Evolutionary conservation across 2,329 filamentous ascomycete species (phyloP).

Genomic region (Bipolaris bicolor): DNA sequence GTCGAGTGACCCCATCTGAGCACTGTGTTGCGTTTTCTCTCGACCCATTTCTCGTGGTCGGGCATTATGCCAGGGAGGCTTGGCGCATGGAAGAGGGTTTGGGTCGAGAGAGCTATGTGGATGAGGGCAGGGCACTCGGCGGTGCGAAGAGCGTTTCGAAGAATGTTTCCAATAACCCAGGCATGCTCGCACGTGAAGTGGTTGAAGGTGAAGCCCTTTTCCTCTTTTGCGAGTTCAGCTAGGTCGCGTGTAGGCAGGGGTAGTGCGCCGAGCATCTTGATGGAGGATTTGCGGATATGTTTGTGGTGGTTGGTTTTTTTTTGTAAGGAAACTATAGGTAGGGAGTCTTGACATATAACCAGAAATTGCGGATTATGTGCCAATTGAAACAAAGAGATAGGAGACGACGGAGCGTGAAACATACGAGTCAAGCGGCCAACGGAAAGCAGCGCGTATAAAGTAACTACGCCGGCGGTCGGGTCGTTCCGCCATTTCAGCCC

Average conservation of each 20-base stretch:
- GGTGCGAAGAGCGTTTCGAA: conserved; percentile 67
- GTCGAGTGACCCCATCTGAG: conserved; percentile 72
- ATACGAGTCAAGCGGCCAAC: conserved; percentile 6
- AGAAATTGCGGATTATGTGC: conserved; percentile 7
- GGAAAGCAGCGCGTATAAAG: conserved; percentile 4
- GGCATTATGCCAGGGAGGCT: conserved; percentile 71
- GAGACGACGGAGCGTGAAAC: conserved; percentile 9
- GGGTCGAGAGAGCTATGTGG: conserved; percentile 67
- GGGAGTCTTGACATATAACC: conserved; percentile 9
- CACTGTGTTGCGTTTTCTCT: conserved; percentile 73
- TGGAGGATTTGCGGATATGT: conserved; percentile 1
- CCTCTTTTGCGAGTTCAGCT: conserved; percentile 49
- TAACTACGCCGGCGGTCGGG: conserved; percentile 8
- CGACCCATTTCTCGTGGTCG: conserved; percentile 70
- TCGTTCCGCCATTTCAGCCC: conserved; percentile 18
- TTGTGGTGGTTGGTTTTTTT: neutral
- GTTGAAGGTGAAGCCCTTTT: conserved; percentile 54
- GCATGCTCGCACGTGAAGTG: conserved; percentile 69
- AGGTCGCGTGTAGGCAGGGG: conserved; percentile 48
- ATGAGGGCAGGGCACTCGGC: conserved; percentile 64
- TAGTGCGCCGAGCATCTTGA: conserved; percentile 30
- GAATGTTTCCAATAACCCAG: conserved; percentile 68
- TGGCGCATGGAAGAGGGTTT: conserved; percentile 72
- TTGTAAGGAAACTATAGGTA: conserved; percentile 9
- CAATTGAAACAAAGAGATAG: conserved; percentile 4